Evolutionary conservation across 2,329 filamentous ascomycete species (phyloP).

Genomic region (Fonsecaea multimorphosa): DNA sequence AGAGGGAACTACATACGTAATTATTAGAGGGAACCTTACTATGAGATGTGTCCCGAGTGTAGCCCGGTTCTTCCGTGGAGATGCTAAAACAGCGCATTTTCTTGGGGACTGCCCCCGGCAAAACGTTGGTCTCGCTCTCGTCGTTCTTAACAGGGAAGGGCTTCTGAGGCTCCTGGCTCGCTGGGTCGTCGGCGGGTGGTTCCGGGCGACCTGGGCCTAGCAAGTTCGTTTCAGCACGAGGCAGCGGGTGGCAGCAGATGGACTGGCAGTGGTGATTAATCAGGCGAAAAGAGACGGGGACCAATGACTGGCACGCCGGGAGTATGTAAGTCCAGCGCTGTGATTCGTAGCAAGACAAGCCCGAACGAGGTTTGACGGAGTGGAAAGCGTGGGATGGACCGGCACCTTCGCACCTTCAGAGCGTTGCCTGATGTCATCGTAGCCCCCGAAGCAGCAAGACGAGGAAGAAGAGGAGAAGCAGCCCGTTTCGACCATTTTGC

Average conservation of each 20-base stretch:
- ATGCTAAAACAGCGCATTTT: slow-evolving; percentile 8
- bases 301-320: background rate
- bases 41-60: background rate
- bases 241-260: background rate
- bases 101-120: background rate
- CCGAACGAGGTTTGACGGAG: background rate
- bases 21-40: no score
- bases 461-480: background rate
- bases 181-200: background rate
- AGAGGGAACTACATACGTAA: no score
- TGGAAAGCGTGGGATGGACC: background rate
- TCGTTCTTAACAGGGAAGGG: background rate
- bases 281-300: background rate
- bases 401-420: background rate
- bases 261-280: background rate
- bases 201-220: background rate
- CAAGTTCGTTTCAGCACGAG: background rate
- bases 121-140: background rate
- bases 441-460: background rate
- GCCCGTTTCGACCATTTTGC: slow-evolving; percentile 5
- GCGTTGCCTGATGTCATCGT: slow-evolving; percentile 1
- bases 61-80: background rate
- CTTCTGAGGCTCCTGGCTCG: background rate
- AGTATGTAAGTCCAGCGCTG: background rate
- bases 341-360: background rate